Evolutionary conservation across 2,329 filamentous ascomycete species (phyloP).

Genomic region (Talaromyces sp.): DNA sequence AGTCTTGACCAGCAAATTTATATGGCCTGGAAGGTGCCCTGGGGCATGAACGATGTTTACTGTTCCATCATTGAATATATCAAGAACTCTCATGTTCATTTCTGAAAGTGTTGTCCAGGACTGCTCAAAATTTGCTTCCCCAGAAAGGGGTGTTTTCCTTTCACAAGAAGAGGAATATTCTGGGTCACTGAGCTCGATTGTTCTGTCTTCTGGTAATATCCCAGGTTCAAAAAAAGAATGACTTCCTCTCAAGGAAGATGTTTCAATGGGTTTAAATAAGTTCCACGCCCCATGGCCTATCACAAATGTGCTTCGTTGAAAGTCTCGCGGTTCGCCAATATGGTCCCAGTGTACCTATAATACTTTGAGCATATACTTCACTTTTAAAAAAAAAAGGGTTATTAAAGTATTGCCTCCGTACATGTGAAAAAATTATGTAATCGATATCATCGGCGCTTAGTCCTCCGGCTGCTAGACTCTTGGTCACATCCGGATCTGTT

Average conservation of each 20-base stretch:
- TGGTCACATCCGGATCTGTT: constrained; percentile 19
- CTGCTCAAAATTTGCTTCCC: constrained; percentile 12
- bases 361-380: constrained; percentile 12
- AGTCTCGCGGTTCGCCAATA: constrained; percentile 36
- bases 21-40: constrained; percentile 27
- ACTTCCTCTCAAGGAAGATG: constrained; percentile 12
- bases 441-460: constrained; percentile 34
- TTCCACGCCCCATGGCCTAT: constrained; percentile 25
- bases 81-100: constrained; percentile 17
- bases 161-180: constrained; percentile 4
- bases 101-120: constrained; percentile 16
- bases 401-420: constrained; percentile 16
- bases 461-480: constrained; percentile 31
- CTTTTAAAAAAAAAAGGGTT: neutral
- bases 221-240: constrained; percentile 23
- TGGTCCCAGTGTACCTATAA: constrained; percentile 38
- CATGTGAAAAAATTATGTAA: constrained; percentile 37
- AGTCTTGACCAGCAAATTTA: constrained; percentile 24
- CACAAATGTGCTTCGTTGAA: constrained; percentile 32
- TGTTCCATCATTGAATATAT: constrained; percentile 24
- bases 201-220: constrained; percentile 17
- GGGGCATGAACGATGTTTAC: constrained; percentile 25
- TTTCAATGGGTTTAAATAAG: neutral
- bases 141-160: neutral
- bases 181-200: constrained; percentile 18